Evolutionary conservation across 495 filamentous ascomycete species (phyloP).

Genomic region (Xylaria bambusicola): DNA sequence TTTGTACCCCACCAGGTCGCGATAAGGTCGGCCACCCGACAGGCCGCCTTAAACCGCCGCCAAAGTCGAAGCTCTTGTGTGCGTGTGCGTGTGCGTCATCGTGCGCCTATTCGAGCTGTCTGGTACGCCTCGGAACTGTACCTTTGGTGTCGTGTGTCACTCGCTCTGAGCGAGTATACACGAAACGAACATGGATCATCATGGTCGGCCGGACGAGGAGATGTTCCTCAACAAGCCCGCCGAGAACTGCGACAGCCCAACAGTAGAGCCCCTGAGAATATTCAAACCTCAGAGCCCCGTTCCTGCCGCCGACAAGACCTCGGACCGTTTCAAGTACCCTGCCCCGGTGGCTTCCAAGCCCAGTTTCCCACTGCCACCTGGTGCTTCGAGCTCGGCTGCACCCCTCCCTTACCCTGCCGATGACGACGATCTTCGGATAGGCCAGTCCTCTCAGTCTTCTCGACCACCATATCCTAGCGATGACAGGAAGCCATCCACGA

Average conservation of each 20-base stretch:
- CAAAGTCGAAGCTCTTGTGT: not conserved
- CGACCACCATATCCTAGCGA: slow-evolving; percentile 51
- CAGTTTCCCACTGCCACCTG: slow-evolving; percentile 61
- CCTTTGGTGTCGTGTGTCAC: not conserved
- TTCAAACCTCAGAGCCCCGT: slow-evolving; percentile 65
- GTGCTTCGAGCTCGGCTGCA: slow-evolving; percentile 62
- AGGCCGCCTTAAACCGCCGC: not conserved
- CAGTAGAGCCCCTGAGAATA: slow-evolving; percentile 83
- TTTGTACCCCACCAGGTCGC: slow-evolving; percentile 14
- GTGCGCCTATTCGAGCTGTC: not conserved
- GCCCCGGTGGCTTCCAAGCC: slow-evolving; percentile 45
- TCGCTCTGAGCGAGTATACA: slow-evolving; percentile 2
- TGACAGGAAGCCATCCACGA: slow-evolving; percentile 35
- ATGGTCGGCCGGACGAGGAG: slow-evolving; percentile 71
- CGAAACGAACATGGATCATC: slow-evolving; percentile 45
- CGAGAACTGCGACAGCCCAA: slow-evolving; percentile 64
- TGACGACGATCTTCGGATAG: slow-evolving; percentile 56
- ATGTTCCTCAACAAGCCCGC: slow-evolving; percentile 69
- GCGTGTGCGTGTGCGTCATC: slow-evolving; percentile 6
- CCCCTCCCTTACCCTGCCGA: slow-evolving; percentile 74
- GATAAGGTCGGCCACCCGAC: slow-evolving; percentile 3
- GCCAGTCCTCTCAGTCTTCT: slow-evolving; percentile 39
- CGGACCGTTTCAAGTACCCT: slow-evolving; percentile 51
- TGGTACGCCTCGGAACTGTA: not conserved
- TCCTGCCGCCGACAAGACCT: slow-evolving; percentile 46